These are phyloP conservation scores for Trametes hirsuta DNA, from an alignment of 1,284 basidiomycete genomes.

Conservation along the genomic window DNA sequence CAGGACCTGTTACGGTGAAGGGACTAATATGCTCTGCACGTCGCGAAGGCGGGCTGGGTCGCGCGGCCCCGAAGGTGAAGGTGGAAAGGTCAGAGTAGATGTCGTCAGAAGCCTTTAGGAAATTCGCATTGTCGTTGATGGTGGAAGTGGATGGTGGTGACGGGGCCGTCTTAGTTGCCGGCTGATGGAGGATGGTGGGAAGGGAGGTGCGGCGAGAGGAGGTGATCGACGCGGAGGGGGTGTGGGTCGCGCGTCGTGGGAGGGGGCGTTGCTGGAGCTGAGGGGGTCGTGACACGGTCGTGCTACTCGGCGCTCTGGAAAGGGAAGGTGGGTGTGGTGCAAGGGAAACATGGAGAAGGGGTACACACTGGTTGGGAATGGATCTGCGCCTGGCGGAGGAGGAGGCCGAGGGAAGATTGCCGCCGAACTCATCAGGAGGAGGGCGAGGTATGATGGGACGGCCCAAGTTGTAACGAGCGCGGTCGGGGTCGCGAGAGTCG, in stretches of 20 bases:
- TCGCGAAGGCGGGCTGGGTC: conserved; percentile 23
- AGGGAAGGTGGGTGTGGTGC: conserved; percentile 10
- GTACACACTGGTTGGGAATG: conserved; percentile 35
- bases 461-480: conserved; percentile 29
- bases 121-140: conserved; percentile 17
- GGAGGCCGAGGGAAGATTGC: conserved; percentile 17
- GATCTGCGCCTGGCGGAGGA: conserved; percentile 31
- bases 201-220: conserved; percentile 30
- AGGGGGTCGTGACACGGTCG: conserved; percentile 27
- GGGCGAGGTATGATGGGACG: conserved; percentile 31
- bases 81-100: conserved; percentile 42
- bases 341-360: background rate
- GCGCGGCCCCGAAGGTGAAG: conserved; percentile 45
- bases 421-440: conserved; percentile 25
- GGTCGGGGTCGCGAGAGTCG: conserved; percentile 30
- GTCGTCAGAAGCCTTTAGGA: conserved; percentile 34
- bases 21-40: conserved; percentile 35
- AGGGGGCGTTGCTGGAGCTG: conserved; percentile 25
- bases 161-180: conserved; percentile 18
- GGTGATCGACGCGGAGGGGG: conserved; percentile 27
- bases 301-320: conserved; percentile 25
- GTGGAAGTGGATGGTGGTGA: conserved; percentile 18
- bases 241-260: conserved; percentile 31
- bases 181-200: conserved; percentile 32
- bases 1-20: conserved; percentile 30